Evolutionary conservation across 371 early-diverging fungal species (phyloP).

Genomic region (Zychaea mexicana): DNA sequence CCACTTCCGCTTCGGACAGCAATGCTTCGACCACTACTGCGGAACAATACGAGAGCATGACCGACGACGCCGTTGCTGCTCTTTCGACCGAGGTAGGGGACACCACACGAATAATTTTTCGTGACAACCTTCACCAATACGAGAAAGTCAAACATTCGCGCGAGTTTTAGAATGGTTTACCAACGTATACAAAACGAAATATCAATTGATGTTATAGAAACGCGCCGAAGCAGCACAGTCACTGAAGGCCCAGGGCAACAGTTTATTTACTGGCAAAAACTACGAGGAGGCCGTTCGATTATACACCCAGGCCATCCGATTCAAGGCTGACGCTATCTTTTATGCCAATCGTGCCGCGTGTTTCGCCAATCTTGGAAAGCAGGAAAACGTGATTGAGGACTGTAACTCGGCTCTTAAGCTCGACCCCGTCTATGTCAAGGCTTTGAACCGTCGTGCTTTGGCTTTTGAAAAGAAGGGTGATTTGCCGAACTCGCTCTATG

Average conservation of each 20-base stretch:
- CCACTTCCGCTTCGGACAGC: conserved; percentile 25
- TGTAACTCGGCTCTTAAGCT: conserved; percentile 71
- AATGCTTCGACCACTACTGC: conserved; percentile 25
- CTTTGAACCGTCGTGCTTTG: conserved; percentile 83
- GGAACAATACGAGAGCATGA: conserved; percentile 54
- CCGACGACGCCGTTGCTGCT: conserved; percentile 59
- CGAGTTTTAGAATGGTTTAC: neutral
- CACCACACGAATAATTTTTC: too few species aligned
- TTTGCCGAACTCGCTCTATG: conserved; percentile 81
- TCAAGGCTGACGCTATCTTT: conserved; percentile 80
- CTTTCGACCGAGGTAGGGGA: conserved; percentile 60
- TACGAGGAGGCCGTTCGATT: conserved; percentile 84
- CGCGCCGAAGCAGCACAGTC: conserved; percentile 67
- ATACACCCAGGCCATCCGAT: conserved; percentile 88
- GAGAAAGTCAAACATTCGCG: too few species aligned
- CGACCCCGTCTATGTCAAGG: conserved; percentile 82
- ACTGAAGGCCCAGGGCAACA: conserved; percentile 89
- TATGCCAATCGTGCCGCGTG: conserved; percentile 96
- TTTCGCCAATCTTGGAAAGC: conserved; percentile 71
- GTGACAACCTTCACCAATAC: too few species aligned
- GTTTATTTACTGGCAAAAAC: conserved; percentile 78
- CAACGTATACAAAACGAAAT: neutral
- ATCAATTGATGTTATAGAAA: conserved; percentile 51
- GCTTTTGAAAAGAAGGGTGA: conserved; percentile 73
- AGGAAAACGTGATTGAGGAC: conserved; percentile 75